Percentiles rank a stretch among this genome's conserved stretches.
phyloP scores from a whole-genome alignment of 2,329 filamentous ascomycete genomes.

The Nigrospora oryzae region DNA sequence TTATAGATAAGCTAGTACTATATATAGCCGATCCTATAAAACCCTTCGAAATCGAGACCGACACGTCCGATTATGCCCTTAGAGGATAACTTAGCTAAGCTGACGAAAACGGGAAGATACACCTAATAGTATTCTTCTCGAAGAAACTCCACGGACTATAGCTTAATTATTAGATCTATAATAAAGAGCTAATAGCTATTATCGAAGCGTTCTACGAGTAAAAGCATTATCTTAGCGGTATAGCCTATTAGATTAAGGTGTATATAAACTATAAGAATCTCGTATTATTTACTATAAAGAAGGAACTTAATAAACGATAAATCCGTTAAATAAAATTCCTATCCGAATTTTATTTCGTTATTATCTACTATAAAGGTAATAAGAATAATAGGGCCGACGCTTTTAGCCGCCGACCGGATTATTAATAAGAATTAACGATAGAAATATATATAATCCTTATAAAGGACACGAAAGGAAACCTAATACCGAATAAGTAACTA shows the following conservation, averaged over 20 bases:
- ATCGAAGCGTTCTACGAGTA: slow-evolving; percentile 13
- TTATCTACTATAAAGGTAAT: slow-evolving; percentile 2
- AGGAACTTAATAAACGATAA: slow-evolving; percentile 12
- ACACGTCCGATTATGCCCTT: slow-evolving; percentile 1
- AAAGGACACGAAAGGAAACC: background rate
- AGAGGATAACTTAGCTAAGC: slow-evolving; percentile 1
- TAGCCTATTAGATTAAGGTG: slow-evolving; percentile 4
- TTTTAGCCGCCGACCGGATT: background rate
- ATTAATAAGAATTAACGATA: background rate
- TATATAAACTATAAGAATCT: slow-evolving; percentile 14
- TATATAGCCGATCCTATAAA: background rate
- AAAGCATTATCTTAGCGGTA: slow-evolving; percentile 9
- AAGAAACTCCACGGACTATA: slow-evolving; percentile 8
- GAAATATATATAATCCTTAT: background rate
- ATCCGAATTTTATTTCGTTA: background rate
- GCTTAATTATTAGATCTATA: slow-evolving; percentile 23
- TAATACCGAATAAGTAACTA: background rate
- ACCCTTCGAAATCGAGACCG: background rate
- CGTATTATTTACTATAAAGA: slow-evolving; percentile 13
- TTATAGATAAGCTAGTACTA: background rate
- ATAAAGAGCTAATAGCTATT: slow-evolving; percentile 25
- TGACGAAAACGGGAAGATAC: slow-evolving; percentile 1
- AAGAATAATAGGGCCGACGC: background rate
- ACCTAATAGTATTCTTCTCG: slow-evolving; percentile 7
- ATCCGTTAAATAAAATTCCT: background rate